These are phyloP conservation scores for Hypoxylon cercidicola DNA, from an alignment of 495 filamentous ascomycete species.

Conservation along the genomic window DNA sequence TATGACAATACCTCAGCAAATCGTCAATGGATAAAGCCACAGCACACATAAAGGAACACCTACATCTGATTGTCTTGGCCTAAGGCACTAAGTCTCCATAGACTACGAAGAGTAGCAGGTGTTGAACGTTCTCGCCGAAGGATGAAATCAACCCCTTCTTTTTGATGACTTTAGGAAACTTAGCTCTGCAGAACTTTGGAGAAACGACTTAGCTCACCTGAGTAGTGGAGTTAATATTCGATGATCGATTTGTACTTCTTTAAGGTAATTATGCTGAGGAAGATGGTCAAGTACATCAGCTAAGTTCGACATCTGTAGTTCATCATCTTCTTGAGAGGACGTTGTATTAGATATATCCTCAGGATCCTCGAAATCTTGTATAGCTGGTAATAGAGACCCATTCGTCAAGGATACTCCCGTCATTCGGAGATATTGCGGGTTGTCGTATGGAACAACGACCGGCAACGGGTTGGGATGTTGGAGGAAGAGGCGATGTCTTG, in stretches of 20 bases:
- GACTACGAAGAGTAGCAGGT: not conserved
- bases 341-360: not conserved
- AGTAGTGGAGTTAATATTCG: not conserved
- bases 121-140: slow-evolving; percentile 7
- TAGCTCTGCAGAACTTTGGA: too few relatives aligned
- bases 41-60: not conserved
- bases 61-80: not conserved
- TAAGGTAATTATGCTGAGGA: slow-evolving; percentile 6
- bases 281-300: slow-evolving; percentile 12
- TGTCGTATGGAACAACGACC: slow-evolving; percentile 10
- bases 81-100: slow-evolving; percentile 3
- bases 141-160: slow-evolving; percentile 19
- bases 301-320: slow-evolving; percentile 15
- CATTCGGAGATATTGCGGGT: slow-evolving; percentile 23
- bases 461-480: slow-evolving; percentile 16
- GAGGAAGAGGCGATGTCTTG: slow-evolving; percentile 15
- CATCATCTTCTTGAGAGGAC: not conserved
- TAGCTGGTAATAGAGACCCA: slow-evolving; percentile 10
- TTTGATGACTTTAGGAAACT: slow-evolving; percentile 5
- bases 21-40: not conserved
- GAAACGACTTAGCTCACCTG: not conserved
- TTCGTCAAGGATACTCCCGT: slow-evolving; percentile 3
- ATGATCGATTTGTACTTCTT: not conserved
- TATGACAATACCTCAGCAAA: slow-evolving; percentile 11
- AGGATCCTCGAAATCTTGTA: slow-evolving; percentile 17